Base-by-base conservation (phyloP, 2,329 filamentous ascomycete genomes). In the Aspergillus tubingensis region DNA sequence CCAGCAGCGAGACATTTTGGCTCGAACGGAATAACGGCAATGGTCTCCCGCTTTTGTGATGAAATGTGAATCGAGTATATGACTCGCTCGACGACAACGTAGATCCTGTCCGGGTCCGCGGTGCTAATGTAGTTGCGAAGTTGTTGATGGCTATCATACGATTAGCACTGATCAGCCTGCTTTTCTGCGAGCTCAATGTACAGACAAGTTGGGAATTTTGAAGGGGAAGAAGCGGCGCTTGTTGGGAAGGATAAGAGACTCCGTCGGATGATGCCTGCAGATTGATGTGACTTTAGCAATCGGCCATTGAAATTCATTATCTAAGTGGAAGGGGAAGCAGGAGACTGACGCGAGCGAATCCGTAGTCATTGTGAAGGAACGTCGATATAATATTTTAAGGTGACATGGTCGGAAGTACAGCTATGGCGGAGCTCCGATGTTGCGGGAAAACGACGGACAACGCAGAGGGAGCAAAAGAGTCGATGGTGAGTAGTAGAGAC, bases 61-160 rank as follows among this genome's bases (percentile, higher is more conserved):
- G 78, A 85, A 60, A 89, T 87, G 70, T 93, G 85, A 59, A 94
- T 84, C 38, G 85, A 84, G 69, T 89, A 89, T 54, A 92, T 89
- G 86, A 92, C 87, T 69, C 83, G 80, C 59, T 90, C 89, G 66
- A 88, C 88, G 38, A 93, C 92, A 70, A 96, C 96, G 81, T 96
- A 97, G 66, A 98, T 83, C 67, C 88, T 80, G 75, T 93, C 86
- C 47, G 87, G 83, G 70, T 91, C 86, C 66, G 91, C 88, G 25
- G 88, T 89, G 75, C 91, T 94, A 73, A 98, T 90, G 67, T 96
- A 88, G 68, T 96, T 94, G 58, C 94, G 91, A 49, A 99, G 83
- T 79, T 81, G 78, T 60, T 72, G 73, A 62, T 80, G 77, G 60
- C 77, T 80, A 68, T 52, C 62, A 61, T 49, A 39, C 15, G 41